Percentiles rank a stretch among this genome's conserved stretches.
These are phyloP conservation scores for Lepraria neglecta DNA, from an alignment of 495 filamentous ascomycete genomes.

Conservation along the genomic window DNA sequence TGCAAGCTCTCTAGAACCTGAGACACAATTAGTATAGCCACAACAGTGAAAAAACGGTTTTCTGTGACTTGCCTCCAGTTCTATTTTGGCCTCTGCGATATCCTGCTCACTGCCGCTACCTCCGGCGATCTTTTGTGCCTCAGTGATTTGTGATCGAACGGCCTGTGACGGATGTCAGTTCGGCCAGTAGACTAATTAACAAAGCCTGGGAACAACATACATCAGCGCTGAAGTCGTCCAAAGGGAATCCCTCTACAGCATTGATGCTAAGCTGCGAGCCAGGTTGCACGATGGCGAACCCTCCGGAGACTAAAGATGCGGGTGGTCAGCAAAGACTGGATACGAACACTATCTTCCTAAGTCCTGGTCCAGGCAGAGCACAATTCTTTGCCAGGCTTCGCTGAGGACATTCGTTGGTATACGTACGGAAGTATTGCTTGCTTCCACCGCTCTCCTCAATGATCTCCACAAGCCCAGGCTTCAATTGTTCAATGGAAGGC, in stretches of 20 bases:
- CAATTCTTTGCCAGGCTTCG: neutral
- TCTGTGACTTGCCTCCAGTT: constrained; percentile 74
- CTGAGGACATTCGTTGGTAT: neutral
- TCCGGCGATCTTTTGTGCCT: constrained; percentile 89
- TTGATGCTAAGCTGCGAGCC: constrained; percentile 95
- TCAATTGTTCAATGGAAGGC: constrained; percentile 96
- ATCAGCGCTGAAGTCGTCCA: constrained; percentile 93
- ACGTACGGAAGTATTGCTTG: constrained; percentile 99
- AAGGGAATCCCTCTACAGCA: constrained; percentile 85
- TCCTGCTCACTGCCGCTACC: constrained; percentile 94
- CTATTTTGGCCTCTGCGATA: constrained; percentile 96
- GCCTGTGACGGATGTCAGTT: constrained; percentile 33
- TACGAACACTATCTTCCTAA: neutral
- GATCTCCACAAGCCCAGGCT: constrained; percentile 90
- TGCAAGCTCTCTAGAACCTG: constrained; percentile 71
- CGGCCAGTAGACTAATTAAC: neutral
- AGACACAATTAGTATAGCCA: constrained; percentile 12
- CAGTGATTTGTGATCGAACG: constrained; percentile 71
- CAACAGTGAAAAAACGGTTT: constrained; percentile 18
- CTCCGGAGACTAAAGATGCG: constrained; percentile 69
- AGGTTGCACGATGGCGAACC: constrained; percentile 94
- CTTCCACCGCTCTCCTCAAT: constrained; percentile 85
- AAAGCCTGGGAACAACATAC: constrained; percentile 35
- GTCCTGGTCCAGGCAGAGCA: neutral
- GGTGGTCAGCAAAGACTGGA: constrained; percentile 11